Evolutionary conservation across 345 rosid genomes (phyloP), one percentile per base, ranked within the genome.

Genomic region (Mangifera indica): DNA sequence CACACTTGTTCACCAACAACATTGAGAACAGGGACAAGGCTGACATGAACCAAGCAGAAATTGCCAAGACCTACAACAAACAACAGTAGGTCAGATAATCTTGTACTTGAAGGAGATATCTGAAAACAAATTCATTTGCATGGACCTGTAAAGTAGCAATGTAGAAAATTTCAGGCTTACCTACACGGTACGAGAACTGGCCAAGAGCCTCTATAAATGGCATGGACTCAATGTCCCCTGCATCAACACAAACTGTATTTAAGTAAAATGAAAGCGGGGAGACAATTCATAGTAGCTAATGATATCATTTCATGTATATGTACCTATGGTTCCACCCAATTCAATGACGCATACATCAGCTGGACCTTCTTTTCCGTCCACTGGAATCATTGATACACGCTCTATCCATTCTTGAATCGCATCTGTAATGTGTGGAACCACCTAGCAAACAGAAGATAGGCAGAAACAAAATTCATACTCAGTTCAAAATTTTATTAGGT

Each of bases 141-240:
- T 7, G 45, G 53, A 3, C 52, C 42, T n/a, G 24, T 17, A 22
- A 48, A 70, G 24, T 8, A 24, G 10, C 21, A 20, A 60, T 17
- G 63, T 18, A 40, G 37, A 32, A 56, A 40, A 55, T 66, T 52
- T 51, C 21, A 61, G 51, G 10, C 83, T 84, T 76, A 89, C 99
- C 98, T n/a, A 91, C 99, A 60, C 83, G 89, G 74, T 87, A 92
- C 1, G 98, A 95, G 79, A 95, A 92, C 63, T 95, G 98, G 40
- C 99, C 93, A 37, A 95, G 93, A 63, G 99, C 99, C 82, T 95
- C 98, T 21, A 92, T 91, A 78, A 91, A 95, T 34, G 97, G 96
- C 98, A 91, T 91, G 44, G 97, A 91, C 82, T 95, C 99, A 72
- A 95, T 95, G 80, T 95, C 99, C 72, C 99, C 99, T 94, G 82